Conservation (phyloP, 2,329 filamentous ascomycete genomes). For the Decorospora gaudefroyi region DNA sequence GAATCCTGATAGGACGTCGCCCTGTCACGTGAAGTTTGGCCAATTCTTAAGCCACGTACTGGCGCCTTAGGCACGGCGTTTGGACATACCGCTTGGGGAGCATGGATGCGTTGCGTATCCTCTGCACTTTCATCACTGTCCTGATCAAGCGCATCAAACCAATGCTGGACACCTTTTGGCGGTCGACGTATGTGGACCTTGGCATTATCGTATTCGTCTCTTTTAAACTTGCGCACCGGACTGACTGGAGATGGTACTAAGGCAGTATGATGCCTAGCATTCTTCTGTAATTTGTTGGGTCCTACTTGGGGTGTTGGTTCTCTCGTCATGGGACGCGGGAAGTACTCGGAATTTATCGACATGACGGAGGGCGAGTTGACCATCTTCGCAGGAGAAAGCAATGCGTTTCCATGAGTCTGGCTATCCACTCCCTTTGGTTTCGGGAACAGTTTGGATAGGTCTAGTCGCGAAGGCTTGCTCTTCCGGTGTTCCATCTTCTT, state of each 20-base stretch:
- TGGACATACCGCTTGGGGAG: conserved; percentile 18
- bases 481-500: conserved; percentile 33
- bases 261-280: conserved; percentile 25
- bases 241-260: conserved; percentile 22
- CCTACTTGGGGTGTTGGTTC: conserved; percentile 36
- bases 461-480: conserved; percentile 46
- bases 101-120: conserved; percentile 19
- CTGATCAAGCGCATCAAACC: conserved; percentile 55
- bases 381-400: conserved; percentile 48
- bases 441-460: conserved; percentile 52
- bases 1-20: conserved; percentile 11
- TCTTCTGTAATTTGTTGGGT: conserved; percentile 28
- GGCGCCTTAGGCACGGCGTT: conserved; percentile 15
- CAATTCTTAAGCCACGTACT: conserved; percentile 26
- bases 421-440: conserved; percentile 37
- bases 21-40: conserved; percentile 18
- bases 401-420: conserved; percentile 19
- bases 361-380: conserved; percentile 49
- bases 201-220: conserved; percentile 52
- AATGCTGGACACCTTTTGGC: conserved; percentile 56
- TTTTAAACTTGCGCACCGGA: conserved; percentile 36
- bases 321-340: conserved; percentile 40
- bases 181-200: conserved; percentile 55
- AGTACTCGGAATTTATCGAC: conserved; percentile 47
- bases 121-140: conserved; percentile 44